Conservation (phyloP, 2,329 filamentous ascomycete genomes). For the Beauveria caledonica region DNA sequence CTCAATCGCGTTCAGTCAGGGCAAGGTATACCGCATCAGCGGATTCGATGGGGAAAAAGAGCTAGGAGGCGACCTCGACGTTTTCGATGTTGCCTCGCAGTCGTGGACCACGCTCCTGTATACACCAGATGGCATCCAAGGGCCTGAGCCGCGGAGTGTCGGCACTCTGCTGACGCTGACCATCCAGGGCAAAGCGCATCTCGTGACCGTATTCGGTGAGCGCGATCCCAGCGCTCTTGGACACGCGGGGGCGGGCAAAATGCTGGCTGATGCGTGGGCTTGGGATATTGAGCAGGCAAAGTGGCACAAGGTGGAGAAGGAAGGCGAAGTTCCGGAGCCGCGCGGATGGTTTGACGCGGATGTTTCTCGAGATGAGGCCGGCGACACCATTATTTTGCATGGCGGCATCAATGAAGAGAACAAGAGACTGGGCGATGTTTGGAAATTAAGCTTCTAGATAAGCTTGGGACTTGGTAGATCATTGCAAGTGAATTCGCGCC, state of each 20-base stretch:
- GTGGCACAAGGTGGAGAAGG: conserved; percentile 21
- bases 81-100: conserved; percentile 23
- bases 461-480: neutral
- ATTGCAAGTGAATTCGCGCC: too few relatives aligned
- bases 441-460: conserved; percentile 22
- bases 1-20: conserved; percentile 31
- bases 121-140: conserved; percentile 19
- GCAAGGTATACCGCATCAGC: conserved; percentile 50
- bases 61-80: conserved; percentile 48
- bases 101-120: conserved; percentile 21
- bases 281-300: conserved; percentile 25
- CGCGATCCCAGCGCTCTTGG: conserved; percentile 28
- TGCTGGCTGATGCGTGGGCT: conserved; percentile 32
- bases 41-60: conserved; percentile 56
- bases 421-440: conserved; percentile 30
- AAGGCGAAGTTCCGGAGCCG: conserved; percentile 19
- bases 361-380: conserved; percentile 13
- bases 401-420: conserved; percentile 32
- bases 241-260: conserved; percentile 32
- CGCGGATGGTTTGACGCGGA: conserved; percentile 35
- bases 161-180: conserved; percentile 19
- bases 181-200: conserved; percentile 16
- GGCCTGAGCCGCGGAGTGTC: conserved; percentile 26
- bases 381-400: conserved; percentile 25
- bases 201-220: conserved; percentile 34